A percentile compares a stretch with the other conserved stretches of the same genome.
phyloP scores from a whole-genome alignment of 768 basidiomycete genomes.

The Leccinum subgranulosum region DNA sequence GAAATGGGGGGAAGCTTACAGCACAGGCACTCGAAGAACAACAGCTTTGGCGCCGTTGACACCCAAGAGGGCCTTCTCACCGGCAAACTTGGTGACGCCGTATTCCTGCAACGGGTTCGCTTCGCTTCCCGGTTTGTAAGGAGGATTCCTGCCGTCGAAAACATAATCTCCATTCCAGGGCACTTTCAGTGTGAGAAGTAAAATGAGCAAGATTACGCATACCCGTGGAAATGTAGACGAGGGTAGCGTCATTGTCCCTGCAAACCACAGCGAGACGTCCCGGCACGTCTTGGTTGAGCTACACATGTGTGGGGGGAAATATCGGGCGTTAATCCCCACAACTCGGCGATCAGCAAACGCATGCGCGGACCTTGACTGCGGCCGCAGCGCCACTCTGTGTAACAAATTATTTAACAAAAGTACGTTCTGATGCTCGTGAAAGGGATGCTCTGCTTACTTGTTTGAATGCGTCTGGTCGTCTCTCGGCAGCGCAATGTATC shows the following conservation, averaged over 20 bases:
- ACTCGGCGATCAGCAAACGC: not conserved
- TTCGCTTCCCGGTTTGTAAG: slow-evolving; percentile 70
- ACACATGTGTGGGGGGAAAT: slow-evolving; percentile 1
- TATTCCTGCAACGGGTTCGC: slow-evolving; percentile 90
- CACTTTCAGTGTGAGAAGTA: slow-evolving; percentile 6
- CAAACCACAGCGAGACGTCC: slow-evolving; percentile 67
- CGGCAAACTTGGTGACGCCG: slow-evolving; percentile 81
- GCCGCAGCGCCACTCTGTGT: slow-evolving; percentile 56
- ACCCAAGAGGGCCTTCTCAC: slow-evolving; percentile 74
- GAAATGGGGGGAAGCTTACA: slow-evolving; percentile 46
- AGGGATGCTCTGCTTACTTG: slow-evolving; percentile 48
- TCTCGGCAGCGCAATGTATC: slow-evolving; percentile 93
- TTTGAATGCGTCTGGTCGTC: slow-evolving; percentile 90
- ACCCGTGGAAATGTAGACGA: slow-evolving; percentile 95
- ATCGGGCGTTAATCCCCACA: not conserved
- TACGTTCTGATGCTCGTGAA: not conserved
- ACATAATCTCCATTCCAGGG: slow-evolving; percentile 70
- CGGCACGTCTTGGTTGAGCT: slow-evolving; percentile 84
- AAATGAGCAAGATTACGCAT: not conserved
- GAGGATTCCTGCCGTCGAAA: slow-evolving; percentile 90
- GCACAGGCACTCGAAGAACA: slow-evolving; percentile 85
- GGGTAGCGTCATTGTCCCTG: slow-evolving; percentile 54
- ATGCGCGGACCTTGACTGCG: slow-evolving; percentile 50
- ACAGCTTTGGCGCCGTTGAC: slow-evolving; percentile 55
- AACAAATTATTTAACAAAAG: not conserved